A percentile compares a stretch with the other conserved stretches of the same genome.
phyloP scores from a whole-genome alignment of 768 basidiomycete species.

The Crucibulum laeve region DNA sequence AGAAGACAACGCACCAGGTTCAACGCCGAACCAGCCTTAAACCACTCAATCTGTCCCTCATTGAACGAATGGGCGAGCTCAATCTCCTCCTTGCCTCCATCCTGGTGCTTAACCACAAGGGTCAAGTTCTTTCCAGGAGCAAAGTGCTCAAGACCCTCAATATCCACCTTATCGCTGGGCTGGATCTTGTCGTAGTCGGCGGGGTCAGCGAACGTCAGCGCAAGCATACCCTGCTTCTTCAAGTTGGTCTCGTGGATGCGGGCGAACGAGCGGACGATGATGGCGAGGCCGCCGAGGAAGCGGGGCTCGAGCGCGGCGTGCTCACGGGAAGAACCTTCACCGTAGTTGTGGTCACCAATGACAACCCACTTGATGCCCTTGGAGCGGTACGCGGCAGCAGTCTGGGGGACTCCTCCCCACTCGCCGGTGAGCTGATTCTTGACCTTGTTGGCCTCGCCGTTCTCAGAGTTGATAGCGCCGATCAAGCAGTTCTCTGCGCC shows the following conservation, averaged over 20 bases:
- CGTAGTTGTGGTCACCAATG: slow-evolving; percentile 93
- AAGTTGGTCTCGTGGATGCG: slow-evolving; percentile 98
- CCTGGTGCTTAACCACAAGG: slow-evolving; percentile 74
- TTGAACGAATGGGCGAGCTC: slow-evolving; percentile 91
- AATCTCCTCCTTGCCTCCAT: slow-evolving; percentile 76
- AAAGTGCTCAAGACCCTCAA: slow-evolving; percentile 85
- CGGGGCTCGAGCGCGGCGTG: slow-evolving; percentile 96
- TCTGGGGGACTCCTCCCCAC: slow-evolving; percentile 80
- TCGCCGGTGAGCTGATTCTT: slow-evolving; percentile 88
- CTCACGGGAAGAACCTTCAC: slow-evolving; percentile 97
- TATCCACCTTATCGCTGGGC: slow-evolving; percentile 85
- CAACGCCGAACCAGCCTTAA: slow-evolving; percentile 94
- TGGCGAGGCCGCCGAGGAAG: slow-evolving; percentile 91
- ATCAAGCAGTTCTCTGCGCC: slow-evolving; percentile 89
- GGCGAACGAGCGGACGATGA: slow-evolving; percentile 95
- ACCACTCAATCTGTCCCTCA: slow-evolving; percentile 96
- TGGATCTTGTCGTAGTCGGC: slow-evolving; percentile 93
- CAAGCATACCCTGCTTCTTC: slow-evolving; percentile 99
- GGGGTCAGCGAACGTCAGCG: slow-evolving; percentile 86
- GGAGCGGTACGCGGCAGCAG: slow-evolving; percentile 86
- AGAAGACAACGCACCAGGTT: slow-evolving; percentile 59
- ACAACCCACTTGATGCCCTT: slow-evolving; percentile 94
- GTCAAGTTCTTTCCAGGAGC: slow-evolving; percentile 91
- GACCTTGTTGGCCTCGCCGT: slow-evolving; percentile 94
- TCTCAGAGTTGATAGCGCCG: slow-evolving; percentile 94